phyloP scores from a whole-genome alignment of 495 filamentous ascomycete species.

The Apodospora peruviana region DNA sequence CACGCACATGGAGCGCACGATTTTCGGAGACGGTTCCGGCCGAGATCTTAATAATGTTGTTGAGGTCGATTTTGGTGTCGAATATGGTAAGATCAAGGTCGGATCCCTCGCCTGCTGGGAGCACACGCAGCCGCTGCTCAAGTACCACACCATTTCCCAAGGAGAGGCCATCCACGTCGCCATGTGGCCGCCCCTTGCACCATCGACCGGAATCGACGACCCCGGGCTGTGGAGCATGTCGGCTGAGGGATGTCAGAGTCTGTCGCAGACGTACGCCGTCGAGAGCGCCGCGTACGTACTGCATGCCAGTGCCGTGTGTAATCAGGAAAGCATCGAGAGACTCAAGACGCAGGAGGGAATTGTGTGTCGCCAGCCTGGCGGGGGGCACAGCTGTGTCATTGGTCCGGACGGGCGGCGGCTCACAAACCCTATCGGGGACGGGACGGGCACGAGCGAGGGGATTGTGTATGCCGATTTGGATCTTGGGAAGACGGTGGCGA shows the following conservation, averaged over 20 bases:
- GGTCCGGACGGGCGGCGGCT: constrained; percentile 49
- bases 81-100: constrained; percentile 31
- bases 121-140: constrained; percentile 55
- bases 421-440: constrained; percentile 27
- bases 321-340: constrained; percentile 35
- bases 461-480: constrained; percentile 47
- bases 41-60: constrained; percentile 36
- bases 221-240: constrained; percentile 26
- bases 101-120: constrained; percentile 53
- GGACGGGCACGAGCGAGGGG: constrained; percentile 27
- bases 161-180: constrained; percentile 52
- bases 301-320: constrained; percentile 38
- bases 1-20: constrained; percentile 57
- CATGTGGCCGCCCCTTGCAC: constrained; percentile 47
- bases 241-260: constrained; percentile 29
- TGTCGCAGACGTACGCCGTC: constrained; percentile 46
- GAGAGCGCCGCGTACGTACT: constrained; percentile 49
- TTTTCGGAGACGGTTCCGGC: constrained; percentile 52
- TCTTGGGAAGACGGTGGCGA: constrained; percentile 29
- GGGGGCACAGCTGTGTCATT: constrained; percentile 45
- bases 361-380: constrained; percentile 34
- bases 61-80: constrained; percentile 31
- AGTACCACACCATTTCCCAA: constrained; percentile 49
- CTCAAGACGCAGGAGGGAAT: constrained; percentile 31
- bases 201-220: constrained; percentile 17